Conservation (phyloP, 2,329 filamentous ascomycete species). For the Paraphoma chrysanthemicola region DNA sequence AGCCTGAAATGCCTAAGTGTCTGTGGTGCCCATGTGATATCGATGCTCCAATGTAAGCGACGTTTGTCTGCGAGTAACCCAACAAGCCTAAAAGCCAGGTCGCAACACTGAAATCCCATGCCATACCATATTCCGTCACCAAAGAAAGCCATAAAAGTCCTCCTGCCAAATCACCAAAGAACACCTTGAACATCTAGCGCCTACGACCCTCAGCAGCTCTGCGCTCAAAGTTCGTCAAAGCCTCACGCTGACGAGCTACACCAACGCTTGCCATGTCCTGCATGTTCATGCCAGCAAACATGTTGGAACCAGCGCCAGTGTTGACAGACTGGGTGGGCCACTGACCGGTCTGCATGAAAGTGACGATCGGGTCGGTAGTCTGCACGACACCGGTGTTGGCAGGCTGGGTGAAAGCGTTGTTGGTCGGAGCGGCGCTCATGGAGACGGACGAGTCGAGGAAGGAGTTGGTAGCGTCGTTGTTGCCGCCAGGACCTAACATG, state of each 20-base stretch:
- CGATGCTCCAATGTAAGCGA: neutral
- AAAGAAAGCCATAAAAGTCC: neutral
- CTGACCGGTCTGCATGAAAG: too few species aligned
- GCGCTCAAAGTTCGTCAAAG: neutral
- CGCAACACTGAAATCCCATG: neutral
- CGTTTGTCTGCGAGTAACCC: neutral
- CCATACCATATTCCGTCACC: neutral
- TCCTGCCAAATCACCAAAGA: neutral
- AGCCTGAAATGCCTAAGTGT: too few species aligned
- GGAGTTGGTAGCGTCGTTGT: neutral
- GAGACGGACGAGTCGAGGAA: neutral
- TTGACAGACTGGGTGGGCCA: neutral
- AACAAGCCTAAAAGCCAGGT: neutral
- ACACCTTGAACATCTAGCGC: neutral
- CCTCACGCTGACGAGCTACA: neutral
- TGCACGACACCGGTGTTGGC: neutral
- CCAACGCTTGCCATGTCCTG: neutral
- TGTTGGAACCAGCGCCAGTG: neutral
- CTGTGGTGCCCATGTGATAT: neutral
- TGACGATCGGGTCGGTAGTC: too few species aligned
- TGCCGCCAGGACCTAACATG: neutral
- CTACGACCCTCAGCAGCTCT: neutral
- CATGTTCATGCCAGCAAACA: neutral
- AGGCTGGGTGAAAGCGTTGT: neutral
- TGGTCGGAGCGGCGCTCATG: neutral